phyloP scores from a whole-genome alignment of 2,329 filamentous ascomycete species.

The Tolypocladium sp. region DNA sequence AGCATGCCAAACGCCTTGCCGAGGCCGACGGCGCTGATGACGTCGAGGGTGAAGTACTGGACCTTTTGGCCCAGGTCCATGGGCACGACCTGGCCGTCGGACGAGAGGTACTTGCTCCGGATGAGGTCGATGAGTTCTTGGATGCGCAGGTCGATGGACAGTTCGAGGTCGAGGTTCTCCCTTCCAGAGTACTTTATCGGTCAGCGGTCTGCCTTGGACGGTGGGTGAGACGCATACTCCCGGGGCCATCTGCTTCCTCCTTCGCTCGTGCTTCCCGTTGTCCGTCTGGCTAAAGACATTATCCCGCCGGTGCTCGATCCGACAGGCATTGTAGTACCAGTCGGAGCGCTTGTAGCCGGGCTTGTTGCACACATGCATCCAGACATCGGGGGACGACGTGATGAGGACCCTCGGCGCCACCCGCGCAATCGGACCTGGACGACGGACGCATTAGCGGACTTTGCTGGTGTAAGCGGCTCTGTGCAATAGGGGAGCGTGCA shows the following conservation, averaged over 20 bases:
- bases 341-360: conserved; percentile 29
- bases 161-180: conserved; percentile 41
- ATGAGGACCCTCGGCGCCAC: conserved; percentile 37
- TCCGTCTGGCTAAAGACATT: conserved; percentile 44
- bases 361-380: conserved; percentile 32
- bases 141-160: conserved; percentile 37
- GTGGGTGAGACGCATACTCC: conserved; percentile 26
- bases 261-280: conserved; percentile 32
- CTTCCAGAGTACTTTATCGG: conserved; percentile 40
- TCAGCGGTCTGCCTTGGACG: background rate
- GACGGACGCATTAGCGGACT: background rate
- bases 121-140: conserved; percentile 35
- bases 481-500: background rate
- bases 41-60: conserved; percentile 43
- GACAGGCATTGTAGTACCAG: conserved; percentile 35
- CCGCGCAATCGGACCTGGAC: conserved; percentile 14
- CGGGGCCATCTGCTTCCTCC: conserved; percentile 39
- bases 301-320: conserved; percentile 38
- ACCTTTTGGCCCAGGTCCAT: conserved; percentile 38
- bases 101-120: conserved; percentile 31
- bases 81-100: conserved; percentile 12
- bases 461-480: background rate
- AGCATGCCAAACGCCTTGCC: conserved; percentile 42
- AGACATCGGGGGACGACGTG: conserved; percentile 37
- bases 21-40: conserved; percentile 40